These are phyloP conservation scores for Truncatella angustata DNA, from an alignment of 2,329 filamentous ascomycete genomes.

Conservation along the genomic window DNA sequence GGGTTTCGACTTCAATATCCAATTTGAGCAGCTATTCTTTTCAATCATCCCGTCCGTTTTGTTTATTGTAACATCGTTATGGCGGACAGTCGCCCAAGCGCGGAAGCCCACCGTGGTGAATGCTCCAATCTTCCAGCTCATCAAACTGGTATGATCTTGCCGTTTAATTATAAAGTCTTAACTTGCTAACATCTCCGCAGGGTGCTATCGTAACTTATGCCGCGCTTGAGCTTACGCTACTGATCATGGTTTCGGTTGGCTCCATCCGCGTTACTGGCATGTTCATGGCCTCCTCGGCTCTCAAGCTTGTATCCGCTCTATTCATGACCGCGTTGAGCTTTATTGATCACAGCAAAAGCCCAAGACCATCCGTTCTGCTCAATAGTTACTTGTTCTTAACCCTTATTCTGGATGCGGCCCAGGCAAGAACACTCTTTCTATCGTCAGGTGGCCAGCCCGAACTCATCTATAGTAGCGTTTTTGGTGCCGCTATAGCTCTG, in stretches of 20 bases:
- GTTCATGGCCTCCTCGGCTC: conserved; percentile 27
- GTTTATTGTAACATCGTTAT: conserved; percentile 27
- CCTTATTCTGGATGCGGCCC: conserved; percentile 41
- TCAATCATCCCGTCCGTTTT: conserved; percentile 27
- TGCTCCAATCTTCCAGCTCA: conserved; percentile 23
- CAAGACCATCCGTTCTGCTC: conserved; percentile 41
- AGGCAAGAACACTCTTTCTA: conserved; percentile 42
- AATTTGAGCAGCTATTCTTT: conserved; percentile 32
- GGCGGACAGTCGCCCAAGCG: conserved; percentile 23
- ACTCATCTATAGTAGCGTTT: conserved; percentile 28
- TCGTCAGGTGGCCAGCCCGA: conserved; percentile 9
- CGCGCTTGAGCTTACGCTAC: conserved; percentile 23
- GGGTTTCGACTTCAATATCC: conserved; percentile 26
- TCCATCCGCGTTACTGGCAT: conserved; percentile 17
- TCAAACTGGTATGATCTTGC: conserved; percentile 24
- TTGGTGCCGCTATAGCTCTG: conserved; percentile 31
- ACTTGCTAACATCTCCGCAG: conserved; percentile 14
- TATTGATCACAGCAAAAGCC: conserved; percentile 16
- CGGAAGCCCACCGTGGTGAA: conserved; percentile 30
- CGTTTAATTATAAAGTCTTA: not conserved
- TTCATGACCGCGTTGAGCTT: conserved; percentile 15
- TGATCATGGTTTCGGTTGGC: conserved; percentile 17
- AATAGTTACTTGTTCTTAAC: conserved; percentile 39
- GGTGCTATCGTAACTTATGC: conserved; percentile 18
- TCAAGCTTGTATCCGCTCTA: conserved; percentile 24